Base-by-base conservation (phyloP, 345 rosid species). In the Hevea brasiliensis region DNA sequence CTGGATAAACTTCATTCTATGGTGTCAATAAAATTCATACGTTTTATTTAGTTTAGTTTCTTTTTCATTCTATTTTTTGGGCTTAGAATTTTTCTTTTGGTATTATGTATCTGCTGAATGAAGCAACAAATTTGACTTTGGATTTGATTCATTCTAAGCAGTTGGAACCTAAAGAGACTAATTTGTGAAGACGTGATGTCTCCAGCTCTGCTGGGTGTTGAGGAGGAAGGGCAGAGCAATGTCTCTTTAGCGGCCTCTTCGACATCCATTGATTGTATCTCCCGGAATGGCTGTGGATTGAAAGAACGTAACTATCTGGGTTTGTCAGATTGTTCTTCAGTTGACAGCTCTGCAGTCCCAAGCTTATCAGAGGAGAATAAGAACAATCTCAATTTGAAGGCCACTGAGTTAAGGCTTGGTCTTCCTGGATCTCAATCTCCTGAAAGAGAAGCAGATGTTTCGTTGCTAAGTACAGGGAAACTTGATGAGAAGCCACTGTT, bases 341-440 rank as follows among this genome's bases (percentile, higher is more conserved):
- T 86, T 70, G 95, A 87, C 73, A 90, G 93, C 70, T 91, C 88
- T 61, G 86, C 82, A 3, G 85, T 82, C 65, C 85, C 85, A 0
- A 85, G 81, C 82, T 78, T 78, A 67, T 75, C 74, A 0, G 90
- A 80, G 37, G 89, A 80, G 62, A 81, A 69, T 57, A 87, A 83
- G 85, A 86, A 64, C 67, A 87, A 85, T 70, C 85, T 91, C 77
- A 88, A 87, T 78, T 75, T 93, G 73, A 91, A 87, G 83, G 97
- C 97, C 65, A 89, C 96, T 12, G 98, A 93, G 77, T 77, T 93
- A 48, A 84, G 92, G 72, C 92, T 93, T 18, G 96, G 98, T 32
- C 98, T 91, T 75, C 97, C 98, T 0, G 91, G 92, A 68, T 89
- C 87, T 1, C 93, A 76, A 58, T 89, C 94, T 50, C 96, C 94